Conservation (phyloP, 2,329 filamentous ascomycete species). For the Aspergillus tanneri region DNA sequence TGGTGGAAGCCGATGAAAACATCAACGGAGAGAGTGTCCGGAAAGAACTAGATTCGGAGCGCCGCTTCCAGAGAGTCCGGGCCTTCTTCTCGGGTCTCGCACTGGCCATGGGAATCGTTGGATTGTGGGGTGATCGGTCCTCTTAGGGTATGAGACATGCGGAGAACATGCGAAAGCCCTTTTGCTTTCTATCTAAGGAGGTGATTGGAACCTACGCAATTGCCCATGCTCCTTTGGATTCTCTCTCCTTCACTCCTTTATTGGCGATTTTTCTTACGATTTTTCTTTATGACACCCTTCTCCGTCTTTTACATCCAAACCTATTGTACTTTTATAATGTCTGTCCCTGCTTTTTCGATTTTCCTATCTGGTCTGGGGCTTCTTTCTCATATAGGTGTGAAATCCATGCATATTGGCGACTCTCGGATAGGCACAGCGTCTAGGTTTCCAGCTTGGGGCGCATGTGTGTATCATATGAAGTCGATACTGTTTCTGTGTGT, state of each 20-base stretch:
- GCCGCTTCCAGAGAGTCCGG: slow-evolving; percentile 38
- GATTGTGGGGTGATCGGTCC: slow-evolving; percentile 48
- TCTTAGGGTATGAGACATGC: not conserved
- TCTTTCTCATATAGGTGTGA: not conserved
- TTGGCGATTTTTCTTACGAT: not conserved
- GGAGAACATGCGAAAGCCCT: not conserved
- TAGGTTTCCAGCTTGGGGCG: too few species aligned
- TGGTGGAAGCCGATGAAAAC: slow-evolving; percentile 40
- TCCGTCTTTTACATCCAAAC: too few species aligned
- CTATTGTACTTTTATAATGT: slow-evolving; percentile 1
- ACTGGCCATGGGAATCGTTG: slow-evolving; percentile 48
- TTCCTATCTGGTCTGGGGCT: slow-evolving; percentile 1
- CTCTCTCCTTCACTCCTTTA: too few species aligned
- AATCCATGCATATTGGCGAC: not conserved
- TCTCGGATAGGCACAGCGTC: not conserved
- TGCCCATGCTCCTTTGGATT: too few species aligned
- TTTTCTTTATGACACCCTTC: too few species aligned
- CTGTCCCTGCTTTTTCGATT: not conserved
- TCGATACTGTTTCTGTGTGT: too few species aligned
- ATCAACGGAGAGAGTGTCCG: slow-evolving; percentile 49
- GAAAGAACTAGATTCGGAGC: slow-evolving; percentile 45
- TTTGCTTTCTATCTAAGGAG: too few species aligned
- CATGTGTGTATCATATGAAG: too few species aligned
- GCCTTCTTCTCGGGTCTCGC: slow-evolving; percentile 43
- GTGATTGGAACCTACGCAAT: too few species aligned